Evolutionary conservation across 441 rosid genomes (phyloP), one percentile per base, ranked within the genome.

Genomic region (Populus trichocarpa): DNA sequence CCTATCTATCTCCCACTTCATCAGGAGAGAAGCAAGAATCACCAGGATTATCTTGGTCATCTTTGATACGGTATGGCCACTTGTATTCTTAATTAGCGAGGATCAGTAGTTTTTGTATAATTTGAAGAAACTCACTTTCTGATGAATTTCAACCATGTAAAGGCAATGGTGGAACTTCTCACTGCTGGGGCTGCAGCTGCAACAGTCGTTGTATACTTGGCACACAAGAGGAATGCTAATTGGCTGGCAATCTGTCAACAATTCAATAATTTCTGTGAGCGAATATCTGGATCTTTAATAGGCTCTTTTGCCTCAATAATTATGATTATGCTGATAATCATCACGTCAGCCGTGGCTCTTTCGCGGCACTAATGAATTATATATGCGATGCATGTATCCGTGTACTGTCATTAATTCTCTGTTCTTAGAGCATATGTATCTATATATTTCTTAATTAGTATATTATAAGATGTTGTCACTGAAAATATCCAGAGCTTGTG

Each of bases 111-210:
- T 53, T 53, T 53, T 53, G 13, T 53, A 53, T 53, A 53, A 18
- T 2, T 53, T 53, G 61, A 0, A 18, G 61, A 6, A 53, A 53
- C 0, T 6, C 61, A 53, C 9, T 18, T 6, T 16, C n/a, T 53
- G 18, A 53, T 2, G 61, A 16, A 18, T 6, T 59, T 67, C 36
- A 67, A 72, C 25, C 26, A 40, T 69, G 53, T 75, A 73, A 75
- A 91, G 95, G 90, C 85, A 46, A 90, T 89, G 93, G 16, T 92
- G 82, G 84, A 78, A 13, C 77, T 92, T 53, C 82, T 90, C 63
- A 85, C 88, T 12, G 82, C 86, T 50, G 93, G 93, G 25, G 96
- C 98, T 46, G 89, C 95, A 1, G 81, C 93, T 26, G 91, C 98
- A 16, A 83, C 91, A 35, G 83, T 90, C 57, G 89, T 89, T 14